Base-by-base conservation (phyloP, 768 basidiomycete species). In the Mycena alexandri region DNA sequence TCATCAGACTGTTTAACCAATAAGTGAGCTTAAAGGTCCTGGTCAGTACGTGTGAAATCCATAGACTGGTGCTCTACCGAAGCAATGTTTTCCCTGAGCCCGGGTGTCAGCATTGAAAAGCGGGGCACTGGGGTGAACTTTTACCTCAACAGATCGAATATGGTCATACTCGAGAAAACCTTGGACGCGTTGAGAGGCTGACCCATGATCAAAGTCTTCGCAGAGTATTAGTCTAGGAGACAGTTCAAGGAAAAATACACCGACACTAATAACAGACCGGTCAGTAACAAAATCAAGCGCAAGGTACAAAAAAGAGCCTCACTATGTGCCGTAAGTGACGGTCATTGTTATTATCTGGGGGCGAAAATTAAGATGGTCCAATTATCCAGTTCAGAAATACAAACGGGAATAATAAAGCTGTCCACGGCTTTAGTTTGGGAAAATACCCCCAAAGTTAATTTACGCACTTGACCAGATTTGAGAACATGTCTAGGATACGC, bases 111-210 rank as follows among this genome's bases (percentile, higher is more conserved):
- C 34, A 38, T 6, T 36, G 5, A 34, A 21, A 33, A 22, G 10
- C 1, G 10, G 36, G 25, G 41, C 47, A 53, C 24, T 46, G 12
- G 22, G 5, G 44, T 12, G 33, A 53, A 44, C 21, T 11, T 14
- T 16, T 44, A 59, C 82, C 82, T 79, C 50, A 88, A 66, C 34
- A 84, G 75, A 53, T 85, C 83, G 69, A 88, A 88, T 22, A 87
- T 84, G 70, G 77, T 74, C 72, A 82, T 76, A 52, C 77, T 76
- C 2, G 78, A 76, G 64, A 78, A 78, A 14, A 79, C 78, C 22
- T 60, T 51, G 25, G 68, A 69, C 14, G 68, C 68, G n/a, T 60
- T 66, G 22, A 56, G 65, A 46, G 65, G 25, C 38, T 54, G 46
- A 12, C 44, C 44, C 61, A 63, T 63, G 11, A 63, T 48, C n/a